Base-by-base conservation (phyloP, 257 asterid species). In the Agastache rugosa region DNA sequence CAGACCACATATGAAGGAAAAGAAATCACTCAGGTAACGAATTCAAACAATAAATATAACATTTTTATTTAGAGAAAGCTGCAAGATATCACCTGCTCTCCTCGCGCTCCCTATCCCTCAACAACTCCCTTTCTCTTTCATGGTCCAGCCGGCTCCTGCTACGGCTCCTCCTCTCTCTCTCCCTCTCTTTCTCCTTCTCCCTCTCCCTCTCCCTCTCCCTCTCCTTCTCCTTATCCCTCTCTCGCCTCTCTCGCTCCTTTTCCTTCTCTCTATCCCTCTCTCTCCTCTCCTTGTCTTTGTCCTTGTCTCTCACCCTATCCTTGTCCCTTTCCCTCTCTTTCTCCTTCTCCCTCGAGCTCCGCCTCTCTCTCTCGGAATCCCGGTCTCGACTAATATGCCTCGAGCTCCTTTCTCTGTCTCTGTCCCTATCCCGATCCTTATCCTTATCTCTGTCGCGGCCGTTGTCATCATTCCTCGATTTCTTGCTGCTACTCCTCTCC, bases 51-150 rank as follows among this genome's bases (percentile, higher is more conserved):
- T 31, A 17, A 74, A 75, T 17, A 45, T 9, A 71, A 42, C 55
- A 47, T 14, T 20, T 17, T 20, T 17, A 53, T 6, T 0, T 31
- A 67, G 71, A 62, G 31, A 77, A 76, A 58, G 72, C 67, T 19
- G 39, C 37, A 11, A 29, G 44, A 75, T 67, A 75, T 87, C 87
- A 94, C 99, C 99, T 94, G 97, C 83, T 86, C 34, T 95, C 98
- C 74, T 89, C 97, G 6, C 94, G 93, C 81, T 91, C 97, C 60
- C 82, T 85, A 65, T 87, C 96, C 79, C 87, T 82, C 64, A 77
- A 3, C 86, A 78, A 41, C 41, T 91, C 96, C 79, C 63, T 82
- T 83, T 91, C 97, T 75, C 83, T 79, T 78, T 88, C 97, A 2
- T 83, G 93, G 10, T 83, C 92, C 66, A 81, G 85, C 34, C 89